Conservation (phyloP, 257 asterid species). For the Rhazya stricta region DNA sequence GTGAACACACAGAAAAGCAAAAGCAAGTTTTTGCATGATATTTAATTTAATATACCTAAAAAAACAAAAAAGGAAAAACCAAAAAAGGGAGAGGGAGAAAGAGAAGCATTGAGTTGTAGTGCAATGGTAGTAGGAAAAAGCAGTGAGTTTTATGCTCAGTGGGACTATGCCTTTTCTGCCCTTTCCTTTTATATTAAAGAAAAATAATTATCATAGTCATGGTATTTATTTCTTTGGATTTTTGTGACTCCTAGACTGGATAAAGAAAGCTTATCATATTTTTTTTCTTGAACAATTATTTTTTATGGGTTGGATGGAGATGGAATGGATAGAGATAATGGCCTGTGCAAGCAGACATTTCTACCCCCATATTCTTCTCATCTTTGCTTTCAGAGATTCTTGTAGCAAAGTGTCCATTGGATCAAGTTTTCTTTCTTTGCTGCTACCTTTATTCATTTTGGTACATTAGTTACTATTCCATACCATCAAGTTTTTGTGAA, state of each 20-base stretch:
- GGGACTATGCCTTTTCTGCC: constrained; percentile 26
- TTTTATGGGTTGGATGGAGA: constrained; percentile 43
- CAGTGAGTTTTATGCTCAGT: constrained; percentile 16
- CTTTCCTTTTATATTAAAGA: constrained; percentile 8
- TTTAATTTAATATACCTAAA: too few species aligned
- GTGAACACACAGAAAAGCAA: constrained; percentile 23
- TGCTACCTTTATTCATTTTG: constrained; percentile 27
- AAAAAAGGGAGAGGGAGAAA: background rate
- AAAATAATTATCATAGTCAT: background rate
- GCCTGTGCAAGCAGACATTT: constrained; percentile 76
- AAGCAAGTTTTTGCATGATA: constrained; percentile 11
- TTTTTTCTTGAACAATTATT: constrained; percentile 15
- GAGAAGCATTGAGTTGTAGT: constrained; percentile 1
- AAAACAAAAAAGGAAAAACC: background rate
- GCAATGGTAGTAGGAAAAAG: constrained; percentile 1
- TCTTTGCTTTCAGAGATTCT: constrained; percentile 79
- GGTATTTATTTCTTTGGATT: constrained; percentile 3
- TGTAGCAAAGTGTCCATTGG: constrained; percentile 55
- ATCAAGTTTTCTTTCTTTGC: constrained; percentile 25
- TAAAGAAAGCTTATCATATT: constrained; percentile 4
- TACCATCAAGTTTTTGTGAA: constrained; percentile 28
- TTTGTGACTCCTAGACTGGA: background rate
- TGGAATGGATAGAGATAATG: constrained; percentile 65
- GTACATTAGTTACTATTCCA: constrained; percentile 43
- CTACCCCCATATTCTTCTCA: constrained; percentile 76